phyloP scores from a whole-genome alignment of 441 rosid species.

The Mallotus repandus region DNA sequence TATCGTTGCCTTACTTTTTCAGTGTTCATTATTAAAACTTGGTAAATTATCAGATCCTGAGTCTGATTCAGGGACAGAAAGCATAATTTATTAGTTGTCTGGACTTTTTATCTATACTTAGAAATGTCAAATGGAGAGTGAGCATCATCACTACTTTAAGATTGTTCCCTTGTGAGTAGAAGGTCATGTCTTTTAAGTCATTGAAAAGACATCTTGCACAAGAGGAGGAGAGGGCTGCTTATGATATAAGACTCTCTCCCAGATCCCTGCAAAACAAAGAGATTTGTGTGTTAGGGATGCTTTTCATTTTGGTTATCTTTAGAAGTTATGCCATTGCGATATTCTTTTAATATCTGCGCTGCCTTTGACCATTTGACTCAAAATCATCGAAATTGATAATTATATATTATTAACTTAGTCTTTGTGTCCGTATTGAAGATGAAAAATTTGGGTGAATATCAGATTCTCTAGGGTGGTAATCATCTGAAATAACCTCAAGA shows the following conservation, averaged over 20 bases:
- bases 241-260: not conserved
- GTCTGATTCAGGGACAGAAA: not conserved
- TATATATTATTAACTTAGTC: not conserved
- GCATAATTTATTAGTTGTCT: not conserved
- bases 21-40: not conserved
- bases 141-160: not conserved
- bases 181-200: not conserved
- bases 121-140: not conserved
- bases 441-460: not conserved
- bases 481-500: not conserved
- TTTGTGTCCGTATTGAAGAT: not conserved
- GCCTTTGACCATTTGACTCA: not conserved
- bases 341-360: not conserved
- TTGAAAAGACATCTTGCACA: not conserved
- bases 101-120: not conserved
- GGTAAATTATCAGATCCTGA: not conserved
- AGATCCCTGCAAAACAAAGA: not conserved
- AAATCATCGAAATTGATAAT: not conserved
- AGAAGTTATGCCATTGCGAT: not conserved
- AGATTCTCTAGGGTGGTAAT: not conserved
- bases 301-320: not conserved
- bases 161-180: not conserved
- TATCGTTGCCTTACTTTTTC: conserved; percentile 6
- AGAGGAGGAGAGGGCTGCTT: not conserved
- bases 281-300: not conserved